Percentiles rank a stretch among this genome's conserved stretches.
Evolutionary conservation across 1,284 basidiomycete species (phyloP).

Genomic region (Ganoderma resinaceum): DNA sequence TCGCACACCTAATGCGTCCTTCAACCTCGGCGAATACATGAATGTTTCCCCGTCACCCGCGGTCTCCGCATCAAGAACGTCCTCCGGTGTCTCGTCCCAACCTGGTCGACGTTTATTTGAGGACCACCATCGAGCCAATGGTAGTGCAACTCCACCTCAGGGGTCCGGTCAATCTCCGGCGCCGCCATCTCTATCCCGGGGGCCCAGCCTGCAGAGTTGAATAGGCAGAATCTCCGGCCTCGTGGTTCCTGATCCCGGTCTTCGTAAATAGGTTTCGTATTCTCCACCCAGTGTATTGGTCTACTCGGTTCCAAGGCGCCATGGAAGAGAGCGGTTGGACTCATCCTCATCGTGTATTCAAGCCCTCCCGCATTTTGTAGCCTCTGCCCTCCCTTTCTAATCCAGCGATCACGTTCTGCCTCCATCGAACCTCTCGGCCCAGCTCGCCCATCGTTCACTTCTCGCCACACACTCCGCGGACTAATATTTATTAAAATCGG

Average conservation of each 20-base stretch:
- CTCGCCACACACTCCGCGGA: neutral
- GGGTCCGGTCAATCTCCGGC: neutral
- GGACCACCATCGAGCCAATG: slow-evolving; percentile 55
- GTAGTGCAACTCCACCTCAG: slow-evolving; percentile 15
- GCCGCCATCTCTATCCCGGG: slow-evolving; percentile 24
- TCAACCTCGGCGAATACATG: slow-evolving; percentile 76
- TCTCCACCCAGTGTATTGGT: slow-evolving; percentile 24
- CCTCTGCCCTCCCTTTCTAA: slow-evolving; percentile 9
- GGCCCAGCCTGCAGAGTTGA: slow-evolving; percentile 30
- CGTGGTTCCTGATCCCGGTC: neutral
- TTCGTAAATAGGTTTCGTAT: slow-evolving; percentile 6
- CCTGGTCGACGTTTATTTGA: slow-evolving; percentile 75
- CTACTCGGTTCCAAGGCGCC: slow-evolving; percentile 20
- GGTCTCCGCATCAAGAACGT: slow-evolving; percentile 44
- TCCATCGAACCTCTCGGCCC: slow-evolving; percentile 8
- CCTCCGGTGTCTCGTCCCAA: slow-evolving; percentile 60
- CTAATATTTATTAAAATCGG: slow-evolving; percentile 24
- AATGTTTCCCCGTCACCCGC: slow-evolving; percentile 73
- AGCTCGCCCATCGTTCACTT: slow-evolving; percentile 4
- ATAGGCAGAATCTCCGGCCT: neutral
- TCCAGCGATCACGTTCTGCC: neutral
- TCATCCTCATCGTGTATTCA: slow-evolving; percentile 26
- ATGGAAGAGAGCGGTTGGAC: slow-evolving; percentile 23
- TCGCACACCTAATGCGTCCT: slow-evolving; percentile 52
- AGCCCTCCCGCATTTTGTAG: slow-evolving; percentile 30